Conservation (phyloP, 2,329 filamentous ascomycete species). For the Akanthomyces uredinophilus region DNA sequence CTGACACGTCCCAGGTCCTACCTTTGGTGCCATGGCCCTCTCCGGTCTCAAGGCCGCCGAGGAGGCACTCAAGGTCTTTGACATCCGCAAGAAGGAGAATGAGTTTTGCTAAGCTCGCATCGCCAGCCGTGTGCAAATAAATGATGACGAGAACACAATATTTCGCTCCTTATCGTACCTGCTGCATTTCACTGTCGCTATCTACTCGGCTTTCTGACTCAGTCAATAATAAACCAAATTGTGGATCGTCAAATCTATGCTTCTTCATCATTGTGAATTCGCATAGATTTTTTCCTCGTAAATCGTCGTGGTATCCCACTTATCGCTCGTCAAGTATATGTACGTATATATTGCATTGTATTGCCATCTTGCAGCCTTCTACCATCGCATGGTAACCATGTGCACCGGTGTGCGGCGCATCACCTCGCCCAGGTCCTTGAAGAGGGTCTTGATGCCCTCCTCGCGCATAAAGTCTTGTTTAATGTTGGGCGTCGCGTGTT, state of each 20-base stretch:
- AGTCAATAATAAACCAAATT: not conserved
- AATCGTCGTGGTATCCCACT: not conserved
- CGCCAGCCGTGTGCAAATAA: not conserved
- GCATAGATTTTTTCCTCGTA: not conserved
- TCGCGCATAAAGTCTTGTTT: constrained; percentile 7
- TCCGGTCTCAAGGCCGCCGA: constrained; percentile 88
- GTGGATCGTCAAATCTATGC: not conserved
- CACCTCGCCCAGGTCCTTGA: constrained; percentile 1
- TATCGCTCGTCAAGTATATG: not conserved
- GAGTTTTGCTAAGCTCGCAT: constrained; percentile 46
- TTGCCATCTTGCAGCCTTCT: not conserved
- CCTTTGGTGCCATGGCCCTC: constrained; percentile 84
- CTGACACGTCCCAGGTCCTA: constrained; percentile 46
- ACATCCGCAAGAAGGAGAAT: constrained; percentile 72
- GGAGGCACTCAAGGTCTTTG: constrained; percentile 73
- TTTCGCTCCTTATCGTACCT: not conserved
- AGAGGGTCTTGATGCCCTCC: constrained; percentile 8
- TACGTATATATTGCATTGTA: not conserved
- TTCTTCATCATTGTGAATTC: not conserved
- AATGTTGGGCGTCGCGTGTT: not conserved
- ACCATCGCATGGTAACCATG: constrained; percentile 7
- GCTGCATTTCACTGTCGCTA: constrained; percentile 9
- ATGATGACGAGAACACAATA: not conserved
- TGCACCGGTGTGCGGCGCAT: constrained; percentile 3
- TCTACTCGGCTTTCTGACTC: not conserved